Conservation (phyloP, 805 yeast species). For the Hanseniaspora thailandica region DNA sequence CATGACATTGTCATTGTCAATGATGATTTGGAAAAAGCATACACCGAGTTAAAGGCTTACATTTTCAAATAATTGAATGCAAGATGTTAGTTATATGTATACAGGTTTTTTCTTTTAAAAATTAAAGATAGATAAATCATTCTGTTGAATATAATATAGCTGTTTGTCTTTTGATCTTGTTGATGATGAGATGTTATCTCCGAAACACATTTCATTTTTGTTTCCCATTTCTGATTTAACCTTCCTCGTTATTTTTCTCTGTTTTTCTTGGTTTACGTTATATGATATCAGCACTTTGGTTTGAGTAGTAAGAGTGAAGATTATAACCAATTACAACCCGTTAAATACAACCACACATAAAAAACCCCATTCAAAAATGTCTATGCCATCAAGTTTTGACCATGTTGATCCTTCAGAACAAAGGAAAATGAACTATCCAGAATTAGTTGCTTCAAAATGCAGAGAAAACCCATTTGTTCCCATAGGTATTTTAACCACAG, state of each 20-base stretch:
- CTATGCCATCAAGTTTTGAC: slow-evolving; percentile 29
- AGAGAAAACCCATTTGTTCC: slow-evolving; percentile 88
- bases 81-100: neutral
- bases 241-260: no score
- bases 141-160: no score
- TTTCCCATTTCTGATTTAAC: no score
- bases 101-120: no score
- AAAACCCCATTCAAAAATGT: slow-evolving; percentile 1
- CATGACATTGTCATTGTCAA: slow-evolving; percentile 84
- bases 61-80: slow-evolving; percentile 36
- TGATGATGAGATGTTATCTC: no score
- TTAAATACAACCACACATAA: neutral
- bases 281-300: no score
- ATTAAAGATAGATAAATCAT: no score
- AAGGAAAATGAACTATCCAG: slow-evolving; percentile 36
- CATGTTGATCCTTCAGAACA: slow-evolving; percentile 20
- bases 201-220: no score
- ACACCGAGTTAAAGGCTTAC: slow-evolving; percentile 65
- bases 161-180: no score
- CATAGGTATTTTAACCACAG: slow-evolving; percentile 63
- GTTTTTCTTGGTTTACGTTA: no score
- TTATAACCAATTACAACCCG: neutral
- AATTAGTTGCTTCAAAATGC: slow-evolving; percentile 49
- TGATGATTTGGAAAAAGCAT: slow-evolving; percentile 84
- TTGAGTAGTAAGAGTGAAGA: no score